phyloP scores from a whole-genome alignment of 352 stramenopile genomes.

The Phytophthora ramorum region DNA sequence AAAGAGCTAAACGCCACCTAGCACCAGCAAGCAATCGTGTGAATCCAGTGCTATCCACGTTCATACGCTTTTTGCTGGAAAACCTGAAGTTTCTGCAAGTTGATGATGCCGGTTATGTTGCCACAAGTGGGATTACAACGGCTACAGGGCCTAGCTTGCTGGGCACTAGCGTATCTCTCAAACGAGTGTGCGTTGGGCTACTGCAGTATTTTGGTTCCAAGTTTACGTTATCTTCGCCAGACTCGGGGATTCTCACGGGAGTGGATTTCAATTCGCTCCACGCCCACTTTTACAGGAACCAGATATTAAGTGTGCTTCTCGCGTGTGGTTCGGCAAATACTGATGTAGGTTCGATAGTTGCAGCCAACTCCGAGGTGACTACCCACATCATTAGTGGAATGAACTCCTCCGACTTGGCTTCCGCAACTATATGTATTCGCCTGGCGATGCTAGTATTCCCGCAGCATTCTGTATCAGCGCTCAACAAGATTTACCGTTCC shows the following conservation, averaged over 20 bases:
- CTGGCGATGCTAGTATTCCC: conserved; percentile 87
- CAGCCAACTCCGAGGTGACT: conserved; percentile 59
- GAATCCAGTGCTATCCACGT: conserved; percentile 59
- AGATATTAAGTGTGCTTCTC: conserved; percentile 79
- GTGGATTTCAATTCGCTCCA: conserved; percentile 37
- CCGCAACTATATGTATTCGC: conserved; percentile 80
- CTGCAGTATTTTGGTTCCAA: conserved; percentile 63
- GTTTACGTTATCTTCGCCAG: conserved; percentile 10
- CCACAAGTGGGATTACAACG: not conserved
- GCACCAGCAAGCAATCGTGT: conserved; percentile 22
- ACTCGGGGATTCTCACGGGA: not conserved
- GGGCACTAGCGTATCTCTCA: conserved; percentile 53
- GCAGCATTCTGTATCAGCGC: conserved; percentile 70
- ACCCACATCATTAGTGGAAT: conserved; percentile 73
- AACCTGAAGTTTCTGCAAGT: conserved; percentile 52
- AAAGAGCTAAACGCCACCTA: conserved; percentile 20
- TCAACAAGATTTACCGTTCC: conserved; percentile 73
- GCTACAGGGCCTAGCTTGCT: conserved; percentile 7
- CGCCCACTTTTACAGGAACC: conserved; percentile 76
- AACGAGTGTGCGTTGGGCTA: conserved; percentile 70
- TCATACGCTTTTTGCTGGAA: conserved; percentile 72
- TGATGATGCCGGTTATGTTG: conserved; percentile 6
- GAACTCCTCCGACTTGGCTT: conserved; percentile 63
- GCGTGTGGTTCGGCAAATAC: conserved; percentile 69
- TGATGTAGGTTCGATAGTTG: conserved; percentile 71